These are phyloP conservation scores for Quercus phellos DNA, from an alignment of 331 rosid genomes.

Conservation along the genomic window DNA sequence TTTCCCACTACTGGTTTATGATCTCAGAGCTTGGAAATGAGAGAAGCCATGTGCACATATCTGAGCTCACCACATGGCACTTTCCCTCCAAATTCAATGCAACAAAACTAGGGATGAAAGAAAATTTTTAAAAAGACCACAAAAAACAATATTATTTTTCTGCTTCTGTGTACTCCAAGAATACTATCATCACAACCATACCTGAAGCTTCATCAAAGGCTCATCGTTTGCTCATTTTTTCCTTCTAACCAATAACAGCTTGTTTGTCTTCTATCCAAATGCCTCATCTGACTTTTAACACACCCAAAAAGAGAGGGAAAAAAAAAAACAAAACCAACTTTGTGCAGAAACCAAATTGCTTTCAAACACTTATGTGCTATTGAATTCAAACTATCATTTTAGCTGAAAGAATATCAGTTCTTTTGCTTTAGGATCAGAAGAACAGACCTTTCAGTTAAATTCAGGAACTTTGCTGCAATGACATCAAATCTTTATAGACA, in stretches of 20 bases:
- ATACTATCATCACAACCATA: background rate
- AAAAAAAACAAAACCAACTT: background rate
- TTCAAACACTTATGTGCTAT: background rate
- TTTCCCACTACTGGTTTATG: slow-evolving; percentile 23
- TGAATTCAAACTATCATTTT: background rate
- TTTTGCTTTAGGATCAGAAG: background rate
- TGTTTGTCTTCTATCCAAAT: background rate
- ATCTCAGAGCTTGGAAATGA: slow-evolving; percentile 43
- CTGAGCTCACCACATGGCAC: slow-evolving; percentile 79
- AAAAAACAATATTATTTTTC: background rate
- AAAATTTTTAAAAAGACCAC: background rate
- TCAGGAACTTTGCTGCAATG: background rate
- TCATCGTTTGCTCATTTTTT: background rate
- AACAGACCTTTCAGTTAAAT: background rate
- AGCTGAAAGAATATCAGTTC: background rate
- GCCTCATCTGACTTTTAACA: background rate
- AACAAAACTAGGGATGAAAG: background rate
- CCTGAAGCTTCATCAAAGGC: background rate
- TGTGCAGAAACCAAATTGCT: slow-evolving; percentile 7
- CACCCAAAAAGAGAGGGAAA: background rate
- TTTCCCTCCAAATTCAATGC: slow-evolving; percentile 39
- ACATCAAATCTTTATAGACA: background rate
- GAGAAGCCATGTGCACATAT: slow-evolving; percentile 79
- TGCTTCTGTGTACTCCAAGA: slow-evolving; percentile 8
- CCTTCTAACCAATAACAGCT: background rate